Evolutionary conservation across 768 basidiomycete species (phyloP), one percentile per base, ranked within the genome.

Genomic region (Podaxis sp.): DNA sequence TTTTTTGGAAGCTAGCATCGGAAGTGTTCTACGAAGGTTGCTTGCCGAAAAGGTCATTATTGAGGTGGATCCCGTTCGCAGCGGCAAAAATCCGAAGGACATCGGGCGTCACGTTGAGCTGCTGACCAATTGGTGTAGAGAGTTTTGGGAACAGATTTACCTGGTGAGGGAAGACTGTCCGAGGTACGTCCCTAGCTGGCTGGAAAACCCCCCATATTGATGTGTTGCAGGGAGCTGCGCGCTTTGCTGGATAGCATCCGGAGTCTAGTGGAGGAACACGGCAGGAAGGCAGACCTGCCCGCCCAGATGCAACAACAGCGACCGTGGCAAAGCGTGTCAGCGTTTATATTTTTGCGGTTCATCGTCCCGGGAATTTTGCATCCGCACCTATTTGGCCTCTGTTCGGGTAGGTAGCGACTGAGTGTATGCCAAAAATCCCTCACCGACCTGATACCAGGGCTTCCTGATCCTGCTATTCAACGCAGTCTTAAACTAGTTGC

Each of bases 361-460:
- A 89, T 96, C 64, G 91, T 93, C 26, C 95, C 94, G 38, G 94
- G 91, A 24, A 90, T 96, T 62, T 80, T 95, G n/a, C 85, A 92
- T 71, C 94, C 94, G 1, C 90, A 94, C 73, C 75, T 93, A 4
- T 95, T 92, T 70, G 88, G 90, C 26, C 78, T 96, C 57, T 87
- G 80, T 67, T 85, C 86, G 71, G 92, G 92, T 91, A 72, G 36
- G 77, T 70, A 1, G 15, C 3, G n/a, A 48, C 22, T 13, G 36
- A 49, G n/a, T n/a, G 46, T 6, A 28, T 51, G 39, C 28, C 7
- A 38, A n/a, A 30, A 54, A n/a, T 17, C 49, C 55, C 33, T 22
- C 26, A 52, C 61, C 48, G 66, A 39, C 57, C 70, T 48, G 30
- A 65, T 33, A 60, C 7, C 63, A 94, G 90, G 89, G 51, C 80